phyloP scores from a whole-genome alignment of 2,329 filamentous ascomycete species.

The Penicillium sp. region DNA sequence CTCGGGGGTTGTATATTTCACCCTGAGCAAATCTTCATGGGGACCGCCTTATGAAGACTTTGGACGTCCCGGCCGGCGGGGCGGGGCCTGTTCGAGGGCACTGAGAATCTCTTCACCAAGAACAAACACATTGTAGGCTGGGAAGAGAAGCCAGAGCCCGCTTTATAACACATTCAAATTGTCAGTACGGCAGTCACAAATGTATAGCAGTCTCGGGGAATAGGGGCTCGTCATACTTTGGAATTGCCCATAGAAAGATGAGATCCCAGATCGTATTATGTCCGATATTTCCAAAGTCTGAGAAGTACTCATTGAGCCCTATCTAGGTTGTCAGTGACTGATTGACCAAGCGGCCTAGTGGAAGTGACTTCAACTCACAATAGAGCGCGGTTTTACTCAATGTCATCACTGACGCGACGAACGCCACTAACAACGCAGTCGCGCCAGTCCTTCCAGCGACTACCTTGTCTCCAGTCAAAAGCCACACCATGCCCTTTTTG shows the following conservation, averaged over 20 bases:
- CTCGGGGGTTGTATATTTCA: neutral
- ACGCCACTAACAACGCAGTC: slow-evolving; percentile 53
- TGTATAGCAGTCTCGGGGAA: neutral
- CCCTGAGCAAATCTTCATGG: neutral
- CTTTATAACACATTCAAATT: slow-evolving; percentile 33
- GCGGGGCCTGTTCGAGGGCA: slow-evolving; percentile 43
- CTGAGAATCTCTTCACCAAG: slow-evolving; percentile 58
- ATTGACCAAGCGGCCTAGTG: no score
- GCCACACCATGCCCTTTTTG: slow-evolving; percentile 36
- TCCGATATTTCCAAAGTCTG: slow-evolving; percentile 55
- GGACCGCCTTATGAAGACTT: slow-evolving; percentile 21
- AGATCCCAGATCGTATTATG: slow-evolving; percentile 54
- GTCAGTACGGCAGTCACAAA: slow-evolving; percentile 3
- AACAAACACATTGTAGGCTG: slow-evolving; percentile 56
- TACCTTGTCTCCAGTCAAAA: slow-evolving; percentile 45
- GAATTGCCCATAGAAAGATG: slow-evolving; percentile 57
- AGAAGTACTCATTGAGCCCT: slow-evolving; percentile 56
- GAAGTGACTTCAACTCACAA: slow-evolving; percentile 38
- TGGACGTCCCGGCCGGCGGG: slow-evolving; percentile 23
- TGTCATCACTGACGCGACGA: slow-evolving; percentile 57
- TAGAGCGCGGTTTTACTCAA: slow-evolving; percentile 63
- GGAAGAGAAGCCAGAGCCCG: slow-evolving; percentile 59
- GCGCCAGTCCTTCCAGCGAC: slow-evolving; percentile 50
- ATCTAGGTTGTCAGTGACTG: neutral
- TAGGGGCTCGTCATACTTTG: slow-evolving; percentile 50